These are phyloP conservation scores for Penicillium sp. DNA, from an alignment of 2,329 filamentous ascomycete genomes.

Conservation along the genomic window DNA sequence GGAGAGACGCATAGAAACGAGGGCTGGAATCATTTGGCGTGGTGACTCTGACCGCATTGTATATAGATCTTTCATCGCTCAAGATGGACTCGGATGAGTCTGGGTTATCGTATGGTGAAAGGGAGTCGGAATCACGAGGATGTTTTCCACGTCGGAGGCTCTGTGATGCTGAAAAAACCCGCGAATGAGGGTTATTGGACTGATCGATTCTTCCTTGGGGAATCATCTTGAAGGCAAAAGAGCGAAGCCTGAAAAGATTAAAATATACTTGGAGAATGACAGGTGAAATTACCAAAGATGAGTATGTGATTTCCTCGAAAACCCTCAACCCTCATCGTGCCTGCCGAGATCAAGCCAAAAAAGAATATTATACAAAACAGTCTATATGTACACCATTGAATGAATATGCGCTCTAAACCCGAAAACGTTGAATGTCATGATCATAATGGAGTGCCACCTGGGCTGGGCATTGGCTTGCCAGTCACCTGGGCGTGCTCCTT, in stretches of 20 bases:
- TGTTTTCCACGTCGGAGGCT: conserved; percentile 8
- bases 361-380: conserved; percentile 24
- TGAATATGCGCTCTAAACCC: conserved; percentile 14
- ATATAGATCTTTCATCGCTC: conserved; percentile 41
- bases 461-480: conserved; percentile 37
- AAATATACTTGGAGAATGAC: not conserved
- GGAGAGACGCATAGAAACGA: conserved; percentile 8
- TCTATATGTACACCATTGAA: conserved; percentile 26
- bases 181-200: conserved; percentile 2
- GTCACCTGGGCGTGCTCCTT: conserved; percentile 41
- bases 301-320: not conserved
- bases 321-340: conserved; percentile 21
- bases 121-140: conserved; percentile 6
- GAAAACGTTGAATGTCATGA: conserved; percentile 26
- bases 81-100: conserved; percentile 30
- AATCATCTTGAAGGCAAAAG: conserved; percentile 15
- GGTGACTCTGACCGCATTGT: conserved; percentile 36
- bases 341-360: conserved; percentile 20
- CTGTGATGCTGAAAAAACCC: not conserved
- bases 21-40: conserved; percentile 27
- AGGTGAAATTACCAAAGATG: not conserved
- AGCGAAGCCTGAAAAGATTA: conserved; percentile 1
- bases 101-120: conserved; percentile 11
- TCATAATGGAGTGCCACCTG: conserved; percentile 38
- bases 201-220: not conserved